Conservation (phyloP, 192 early-diverging fungal species). For the Linderina pennispora region DNA sequence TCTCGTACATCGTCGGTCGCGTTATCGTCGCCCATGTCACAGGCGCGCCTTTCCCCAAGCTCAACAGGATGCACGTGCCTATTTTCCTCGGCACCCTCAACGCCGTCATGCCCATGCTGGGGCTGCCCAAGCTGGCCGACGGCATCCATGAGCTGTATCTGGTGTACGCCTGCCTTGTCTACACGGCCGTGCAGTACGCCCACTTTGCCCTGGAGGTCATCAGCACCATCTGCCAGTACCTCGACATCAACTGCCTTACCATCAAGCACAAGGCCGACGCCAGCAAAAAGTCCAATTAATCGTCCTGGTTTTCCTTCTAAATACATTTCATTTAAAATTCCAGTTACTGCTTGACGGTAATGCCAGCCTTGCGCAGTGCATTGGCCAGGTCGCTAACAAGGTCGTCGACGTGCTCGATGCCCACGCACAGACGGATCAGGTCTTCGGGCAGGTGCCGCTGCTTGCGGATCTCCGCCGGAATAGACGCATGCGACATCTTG, state of each 20-base stretch:
- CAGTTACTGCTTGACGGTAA: slow-evolving; percentile 31
- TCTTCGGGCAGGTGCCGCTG: slow-evolving; percentile 92
- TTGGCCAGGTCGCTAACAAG: slow-evolving; percentile 78
- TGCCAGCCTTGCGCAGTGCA: slow-evolving; percentile 63
- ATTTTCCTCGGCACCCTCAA: slow-evolving; percentile 56
- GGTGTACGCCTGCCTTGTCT: slow-evolving; percentile 52
- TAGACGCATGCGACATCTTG: slow-evolving; percentile 95
- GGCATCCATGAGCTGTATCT: slow-evolving; percentile 48
- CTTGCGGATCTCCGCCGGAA: slow-evolving; percentile 83
- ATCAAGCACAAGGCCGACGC: slow-evolving; percentile 61
- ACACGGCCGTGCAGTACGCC: slow-evolving; percentile 55
- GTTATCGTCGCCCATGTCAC: slow-evolving; percentile 85
- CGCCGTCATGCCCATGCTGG: slow-evolving; percentile 48
- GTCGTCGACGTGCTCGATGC: slow-evolving; percentile 93
- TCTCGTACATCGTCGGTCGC: slow-evolving; percentile 75
- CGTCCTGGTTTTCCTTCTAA: neutral
- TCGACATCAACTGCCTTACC: slow-evolving; percentile 74
- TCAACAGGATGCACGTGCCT: slow-evolving; percentile 60
- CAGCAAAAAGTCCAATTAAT: neutral
- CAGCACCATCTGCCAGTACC: slow-evolving; percentile 63
- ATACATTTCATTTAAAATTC: neutral
- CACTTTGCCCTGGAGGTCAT: slow-evolving; percentile 68
- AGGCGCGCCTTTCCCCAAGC: slow-evolving; percentile 74
- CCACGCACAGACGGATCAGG: slow-evolving; percentile 91
- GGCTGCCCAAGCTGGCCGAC: slow-evolving; percentile 47